phyloP scores from a whole-genome alignment of 2,329 filamentous ascomycete species.

The Botrytis galanthina region DNA sequence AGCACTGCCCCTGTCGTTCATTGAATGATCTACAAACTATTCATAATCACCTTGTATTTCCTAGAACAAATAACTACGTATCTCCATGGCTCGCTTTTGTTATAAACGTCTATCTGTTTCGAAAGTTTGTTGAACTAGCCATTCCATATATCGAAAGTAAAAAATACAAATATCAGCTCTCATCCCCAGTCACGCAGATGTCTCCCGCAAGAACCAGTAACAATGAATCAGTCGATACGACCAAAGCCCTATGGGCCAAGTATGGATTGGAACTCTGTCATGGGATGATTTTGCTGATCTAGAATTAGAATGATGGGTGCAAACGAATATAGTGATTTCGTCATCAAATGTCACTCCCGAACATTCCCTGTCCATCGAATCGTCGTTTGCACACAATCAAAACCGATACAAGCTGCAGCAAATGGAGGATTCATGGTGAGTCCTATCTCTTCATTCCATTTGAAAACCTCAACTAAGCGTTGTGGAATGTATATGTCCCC shows the following conservation, averaged over 20 bases:
- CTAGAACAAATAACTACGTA: neutral
- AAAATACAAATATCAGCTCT: neutral
- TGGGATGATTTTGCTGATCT: neutral
- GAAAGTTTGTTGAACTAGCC: neutral
- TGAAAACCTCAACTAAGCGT: neutral
- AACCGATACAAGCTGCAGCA: constrained; percentile 23
- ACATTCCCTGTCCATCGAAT: constrained; percentile 28
- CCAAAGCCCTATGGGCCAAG: neutral
- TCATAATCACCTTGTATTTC: neutral
- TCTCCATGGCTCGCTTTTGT: neutral
- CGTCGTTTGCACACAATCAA: constrained; percentile 29
- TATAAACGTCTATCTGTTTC: neutral
- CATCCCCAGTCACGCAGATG: neutral
- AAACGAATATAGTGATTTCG: constrained; percentile 26
- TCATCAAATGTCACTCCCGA: constrained; percentile 24
- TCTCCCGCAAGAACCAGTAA: neutral
- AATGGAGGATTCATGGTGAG: constrained; percentile 24
- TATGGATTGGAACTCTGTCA: neutral
- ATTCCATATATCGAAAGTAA: neutral
- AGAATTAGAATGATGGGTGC: constrained; percentile 7
- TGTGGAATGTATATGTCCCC: neutral
- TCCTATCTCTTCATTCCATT: neutral
- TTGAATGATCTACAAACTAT: neutral
- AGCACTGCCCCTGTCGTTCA: neutral
- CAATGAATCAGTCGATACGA: neutral